These are phyloP conservation scores for Eucalyptus microcorys DNA, from an alignment of 345 rosid genomes.

Conservation along the genomic window DNA sequence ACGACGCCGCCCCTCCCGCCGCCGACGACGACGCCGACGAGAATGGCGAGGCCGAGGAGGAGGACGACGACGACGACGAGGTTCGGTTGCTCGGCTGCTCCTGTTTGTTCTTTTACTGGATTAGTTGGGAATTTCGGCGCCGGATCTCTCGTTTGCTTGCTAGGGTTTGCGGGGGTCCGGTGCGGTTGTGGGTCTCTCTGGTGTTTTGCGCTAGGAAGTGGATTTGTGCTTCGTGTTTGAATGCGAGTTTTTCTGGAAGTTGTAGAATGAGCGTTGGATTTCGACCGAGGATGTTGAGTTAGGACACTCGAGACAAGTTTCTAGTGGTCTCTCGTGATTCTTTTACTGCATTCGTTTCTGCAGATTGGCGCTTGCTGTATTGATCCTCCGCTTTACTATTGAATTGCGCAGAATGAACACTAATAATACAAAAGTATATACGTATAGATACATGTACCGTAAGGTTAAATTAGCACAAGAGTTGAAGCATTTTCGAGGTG, in stretches of 20 bases:
- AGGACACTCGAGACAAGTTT: not conserved
- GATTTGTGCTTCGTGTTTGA: not conserved
- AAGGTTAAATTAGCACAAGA: not conserved
- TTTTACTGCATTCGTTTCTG: not conserved
- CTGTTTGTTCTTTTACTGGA: not conserved
- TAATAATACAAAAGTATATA: not conserved
- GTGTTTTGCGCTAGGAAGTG: not conserved
- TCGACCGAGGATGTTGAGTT: not conserved
- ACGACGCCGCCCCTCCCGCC: constrained; percentile 8
- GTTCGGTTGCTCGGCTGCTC: not conserved
- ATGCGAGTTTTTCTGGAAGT: not conserved
- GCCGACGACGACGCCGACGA: constrained; percentile 34
- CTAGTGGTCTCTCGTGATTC: not conserved
- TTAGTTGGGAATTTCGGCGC: not conserved
- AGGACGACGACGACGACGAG: constrained; percentile 17
- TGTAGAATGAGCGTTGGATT: not conserved
- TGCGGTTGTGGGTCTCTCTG: not conserved
- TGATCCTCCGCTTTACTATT: not conserved
- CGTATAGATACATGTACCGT: not conserved
- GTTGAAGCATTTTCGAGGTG: not conserved
- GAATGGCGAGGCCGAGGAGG: not conserved
- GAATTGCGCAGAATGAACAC: not conserved
- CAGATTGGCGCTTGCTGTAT: not conserved
- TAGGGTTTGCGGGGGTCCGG: not conserved
- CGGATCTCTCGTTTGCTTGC: not conserved